Percentiles rank a stretch among this genome's conserved stretches.
Evolutionary conservation across 345 rosid genomes (phyloP).

Genomic region (Hibiscus syriacus): DNA sequence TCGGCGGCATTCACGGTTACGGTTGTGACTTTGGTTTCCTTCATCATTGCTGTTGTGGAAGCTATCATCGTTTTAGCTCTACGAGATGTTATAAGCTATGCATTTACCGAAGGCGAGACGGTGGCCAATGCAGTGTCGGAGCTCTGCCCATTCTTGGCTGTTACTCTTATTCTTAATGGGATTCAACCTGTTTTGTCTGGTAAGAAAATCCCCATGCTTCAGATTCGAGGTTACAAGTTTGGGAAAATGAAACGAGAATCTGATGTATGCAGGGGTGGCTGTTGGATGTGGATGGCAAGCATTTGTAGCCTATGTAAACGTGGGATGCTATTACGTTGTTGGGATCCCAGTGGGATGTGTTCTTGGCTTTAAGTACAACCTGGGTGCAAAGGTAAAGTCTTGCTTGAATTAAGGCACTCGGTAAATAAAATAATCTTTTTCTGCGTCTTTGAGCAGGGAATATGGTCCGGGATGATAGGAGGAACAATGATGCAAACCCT

Average conservation of each 20-base stretch:
- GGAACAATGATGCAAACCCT: constrained; percentile 52
- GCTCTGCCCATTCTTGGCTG: constrained; percentile 46
- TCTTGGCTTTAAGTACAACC: constrained; percentile 47
- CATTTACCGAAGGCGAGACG: constrained; percentile 44
- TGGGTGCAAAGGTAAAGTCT: constrained; percentile 42
- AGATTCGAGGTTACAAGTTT: background rate
- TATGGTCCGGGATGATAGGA: constrained; percentile 65
- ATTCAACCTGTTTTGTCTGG: constrained; percentile 68
- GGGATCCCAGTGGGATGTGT: constrained; percentile 53
- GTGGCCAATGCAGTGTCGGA: constrained; percentile 55
- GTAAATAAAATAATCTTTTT: background rate
- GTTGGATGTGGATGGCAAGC: constrained; percentile 85
- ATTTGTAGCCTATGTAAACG: constrained; percentile 59
- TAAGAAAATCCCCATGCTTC: constrained; percentile 10
- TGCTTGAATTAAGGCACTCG: background rate
- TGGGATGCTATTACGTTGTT: constrained; percentile 53
- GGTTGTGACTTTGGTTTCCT: constrained; percentile 33
- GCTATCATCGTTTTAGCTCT: constrained; percentile 35
- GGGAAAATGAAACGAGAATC: background rate
- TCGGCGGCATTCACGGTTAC: constrained; percentile 41
- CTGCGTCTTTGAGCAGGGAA: constrained; percentile 27
- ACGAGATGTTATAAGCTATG: constrained; percentile 55
- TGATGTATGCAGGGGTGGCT: constrained; percentile 48
- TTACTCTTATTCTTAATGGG: constrained; percentile 46
- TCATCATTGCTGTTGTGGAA: constrained; percentile 34